Evolutionary conservation across 2,329 filamentous ascomycete species (phyloP), one percentile per base, ranked within the genome.

Genomic region (Cladosporium halotolerans): DNA sequence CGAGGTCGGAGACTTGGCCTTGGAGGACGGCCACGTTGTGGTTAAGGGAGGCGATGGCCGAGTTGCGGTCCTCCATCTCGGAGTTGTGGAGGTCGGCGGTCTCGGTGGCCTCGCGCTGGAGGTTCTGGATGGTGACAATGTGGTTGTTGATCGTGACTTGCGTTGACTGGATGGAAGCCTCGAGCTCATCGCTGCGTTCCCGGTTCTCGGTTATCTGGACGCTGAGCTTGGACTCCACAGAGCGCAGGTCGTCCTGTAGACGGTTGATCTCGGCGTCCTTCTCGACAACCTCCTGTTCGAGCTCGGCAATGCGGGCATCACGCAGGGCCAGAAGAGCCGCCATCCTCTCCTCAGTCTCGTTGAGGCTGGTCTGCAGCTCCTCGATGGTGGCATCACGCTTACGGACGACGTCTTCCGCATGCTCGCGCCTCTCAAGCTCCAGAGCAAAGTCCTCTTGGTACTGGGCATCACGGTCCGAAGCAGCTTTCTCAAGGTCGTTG

Each of bases 381-480:
- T 62, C 55, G 41, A 74, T 69, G 4, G 66, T 63, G 36, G 60
- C 61, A 28, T 68, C 64, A 43, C 70, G 63, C 28, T 68, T 58
- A n/a, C 62, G 60, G 19, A 68, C 61, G 6, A 68, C 59, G 4
- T 66, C 62, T 54, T 76, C 71, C 2, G 68, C 69, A 10, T 55
- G 57, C 48, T 70, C 65, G n/a, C 72, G 70, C 16, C 66, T 65
- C 14, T 65, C 60, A 11, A 67, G 63, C 58, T 77, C 74, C 1
- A 58, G 58, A 10, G 65, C 63, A 16, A 76, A 68, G 39, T 70
- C 68, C 4, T 63, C 56, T 48, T 71, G 66, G 53, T 68, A 69
- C 32, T 71, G 65, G 23, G 67, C 64, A 33, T 74, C 71, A 14
- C 68, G 71, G 34, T 72, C 71, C 10, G 69, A 61, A 5, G 68